Conservation (phyloP, 441 rosid species). For the Gossypium schwendimanii region DNA sequence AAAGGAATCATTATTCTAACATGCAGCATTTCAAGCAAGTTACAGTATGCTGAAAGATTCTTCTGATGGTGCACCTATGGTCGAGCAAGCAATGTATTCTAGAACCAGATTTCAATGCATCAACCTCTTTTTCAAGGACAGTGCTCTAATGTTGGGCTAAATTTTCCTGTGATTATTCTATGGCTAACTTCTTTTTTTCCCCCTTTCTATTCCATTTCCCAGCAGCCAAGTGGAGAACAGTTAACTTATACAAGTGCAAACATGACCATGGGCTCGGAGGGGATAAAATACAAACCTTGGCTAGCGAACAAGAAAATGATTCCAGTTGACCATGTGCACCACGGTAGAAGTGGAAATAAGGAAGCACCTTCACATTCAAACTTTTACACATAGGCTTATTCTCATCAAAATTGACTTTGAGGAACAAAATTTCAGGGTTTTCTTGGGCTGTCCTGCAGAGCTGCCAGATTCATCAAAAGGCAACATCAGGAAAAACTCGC, state of each 20-base stretch:
- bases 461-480: constrained; percentile 28
- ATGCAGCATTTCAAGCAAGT: background rate
- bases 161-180: background rate
- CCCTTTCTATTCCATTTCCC: background rate
- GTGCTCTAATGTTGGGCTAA: background rate
- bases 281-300: constrained; percentile 53
- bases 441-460: constrained; percentile 82
- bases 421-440: constrained; percentile 65
- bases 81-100: background rate
- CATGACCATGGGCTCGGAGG: background rate
- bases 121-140: background rate
- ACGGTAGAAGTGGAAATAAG: constrained; percentile 85
- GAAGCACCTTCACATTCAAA: constrained; percentile 88
- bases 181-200: background rate
- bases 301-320: constrained; percentile 91
- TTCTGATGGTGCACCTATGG: background rate
- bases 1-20: background rate
- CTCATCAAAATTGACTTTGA: constrained; percentile 89
- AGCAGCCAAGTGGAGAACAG: background rate
- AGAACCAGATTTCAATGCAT: constrained; percentile 2
- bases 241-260: background rate
- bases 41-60: background rate
- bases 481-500: background rate
- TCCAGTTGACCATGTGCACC: constrained; percentile 85
- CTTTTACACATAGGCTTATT: constrained; percentile 92